phyloP scores from a whole-genome alignment of 2,329 filamentous ascomycete genomes.

The Colletotrichum agaves region DNA sequence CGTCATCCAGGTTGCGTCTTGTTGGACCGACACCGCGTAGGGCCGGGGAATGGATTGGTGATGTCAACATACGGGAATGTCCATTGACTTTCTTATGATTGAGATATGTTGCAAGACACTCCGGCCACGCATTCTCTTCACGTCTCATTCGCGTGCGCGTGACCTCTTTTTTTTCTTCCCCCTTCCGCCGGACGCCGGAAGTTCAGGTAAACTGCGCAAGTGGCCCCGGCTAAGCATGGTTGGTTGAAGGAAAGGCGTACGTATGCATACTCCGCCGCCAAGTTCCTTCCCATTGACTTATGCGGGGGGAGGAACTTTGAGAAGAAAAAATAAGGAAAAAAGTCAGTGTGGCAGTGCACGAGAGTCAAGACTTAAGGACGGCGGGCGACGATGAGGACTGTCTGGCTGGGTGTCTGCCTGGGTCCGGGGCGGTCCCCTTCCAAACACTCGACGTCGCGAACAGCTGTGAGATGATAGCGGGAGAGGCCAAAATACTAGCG shows the following conservation, averaged over 20 bases:
- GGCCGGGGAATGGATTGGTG: slow-evolving; percentile 13
- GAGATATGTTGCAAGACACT: no score
- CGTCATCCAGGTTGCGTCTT: slow-evolving; percentile 13
- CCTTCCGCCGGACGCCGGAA: slow-evolving; percentile 4
- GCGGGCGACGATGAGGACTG: not conserved
- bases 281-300: slow-evolving; percentile 6
- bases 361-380: slow-evolving; percentile 9
- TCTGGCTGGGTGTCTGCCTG: not conserved
- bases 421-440: not conserved
- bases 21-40: slow-evolving; percentile 22
- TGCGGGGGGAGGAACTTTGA: no score
- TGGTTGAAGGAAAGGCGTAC: slow-evolving; percentile 23
- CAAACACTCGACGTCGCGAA: slow-evolving; percentile 31
- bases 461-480: slow-evolving; percentile 1
- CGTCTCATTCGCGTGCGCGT: no score
- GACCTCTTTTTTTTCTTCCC: not conserved
- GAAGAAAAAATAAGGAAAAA: no score
- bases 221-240: slow-evolving; percentile 13
- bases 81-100: not conserved
- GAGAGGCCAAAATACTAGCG: slow-evolving; percentile 15
- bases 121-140: no score
- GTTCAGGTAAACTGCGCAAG: slow-evolving; percentile 19
- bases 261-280: slow-evolving; percentile 15
- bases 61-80: slow-evolving; percentile 25
- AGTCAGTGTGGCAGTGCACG: slow-evolving; percentile 29